Evolutionary conservation across 148 eudicot genomes (phyloP).

Genomic region (Amaranthus hypochondriacus): DNA sequence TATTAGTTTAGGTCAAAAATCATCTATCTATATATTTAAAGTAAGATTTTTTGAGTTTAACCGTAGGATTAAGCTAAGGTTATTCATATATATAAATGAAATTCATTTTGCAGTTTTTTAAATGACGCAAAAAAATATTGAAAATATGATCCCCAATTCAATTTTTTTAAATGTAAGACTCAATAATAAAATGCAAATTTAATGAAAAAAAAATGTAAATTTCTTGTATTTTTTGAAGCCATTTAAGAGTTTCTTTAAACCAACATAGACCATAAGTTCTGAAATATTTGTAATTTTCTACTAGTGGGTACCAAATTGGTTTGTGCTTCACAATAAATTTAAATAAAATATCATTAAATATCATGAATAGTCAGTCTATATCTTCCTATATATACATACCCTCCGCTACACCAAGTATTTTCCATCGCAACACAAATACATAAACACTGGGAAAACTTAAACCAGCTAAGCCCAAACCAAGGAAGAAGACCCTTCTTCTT

Average conservation of each 20-base stretch:
- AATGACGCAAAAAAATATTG: no score
- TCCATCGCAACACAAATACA: constrained; percentile 10
- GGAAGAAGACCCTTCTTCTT: constrained; percentile 16
- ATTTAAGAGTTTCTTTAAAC: not conserved
- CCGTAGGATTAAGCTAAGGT: no score
- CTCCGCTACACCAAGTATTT: not conserved
- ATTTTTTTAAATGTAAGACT: no score
- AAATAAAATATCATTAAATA: not conserved
- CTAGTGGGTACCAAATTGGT: not conserved
- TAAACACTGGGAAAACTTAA: not conserved
- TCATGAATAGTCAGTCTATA: not conserved
- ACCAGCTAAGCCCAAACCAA: not conserved
- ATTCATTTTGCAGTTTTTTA: no score
- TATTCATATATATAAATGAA: no score
- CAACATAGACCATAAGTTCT: not conserved
- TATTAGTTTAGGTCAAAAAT: no score
- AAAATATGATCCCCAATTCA: no score
- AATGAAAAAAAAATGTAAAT: no score
- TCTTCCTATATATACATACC: constrained; percentile 5
- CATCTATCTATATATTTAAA: no score
- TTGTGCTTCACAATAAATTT: not conserved
- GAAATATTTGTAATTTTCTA: not conserved
- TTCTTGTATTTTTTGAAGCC: not conserved
- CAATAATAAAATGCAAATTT: no score
- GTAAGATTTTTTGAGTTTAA: no score